Base-by-base conservation (phyloP, 2,329 filamentous ascomycete genomes). In the Byssoonygena ceratinophila region DNA sequence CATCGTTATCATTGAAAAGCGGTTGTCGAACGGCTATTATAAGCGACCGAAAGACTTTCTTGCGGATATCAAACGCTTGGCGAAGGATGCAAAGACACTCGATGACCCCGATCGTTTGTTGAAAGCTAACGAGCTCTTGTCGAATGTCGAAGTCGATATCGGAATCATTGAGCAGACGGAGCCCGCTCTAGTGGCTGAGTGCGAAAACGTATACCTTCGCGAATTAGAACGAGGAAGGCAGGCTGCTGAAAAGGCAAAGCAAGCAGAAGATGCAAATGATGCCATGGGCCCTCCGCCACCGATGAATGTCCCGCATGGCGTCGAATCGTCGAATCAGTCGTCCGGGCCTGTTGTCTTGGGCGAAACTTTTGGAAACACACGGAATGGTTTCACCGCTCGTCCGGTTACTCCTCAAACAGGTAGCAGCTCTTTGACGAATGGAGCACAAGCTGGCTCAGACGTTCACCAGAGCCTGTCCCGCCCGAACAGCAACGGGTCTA, bases 11-110 rank as follows among this genome's bases (percentile, higher is more conserved):
- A 96, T 98, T 50, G 92, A 98, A 71, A 89, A 95, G 66, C 83
- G 92, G n/a, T 75, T 98, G 31, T 94, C 89, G 3, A 97, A 98
- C 66, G 92, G 92, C 4, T 98, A 88, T 69, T 98, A 98, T 69
- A 87, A 89, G 60, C 82, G 90, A 9, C 87, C 90, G 0, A 84
- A 84, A 61, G 91, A 96, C 65, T 98, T 96, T 64, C 71, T 94
- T 47, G 82, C 83, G 37, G 92, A 98, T 65, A 87, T 97, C 61
- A 87, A 84, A 65, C 80, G 83, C 32, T 73, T 98, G 4, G 84
- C 84, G 20, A 91, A 87, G 65, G 92, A 98, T 69, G 83, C 90
- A 9, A 86, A 83, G 64, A 83, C 82, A 9, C 79, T 83, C 54
- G 87, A 85, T n/a, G 91, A 97, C 61, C 82, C 83, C 60, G 85